Conservation (phyloP, 371 early-diverging fungal genomes). For the Mucor circinelloides region DNA sequence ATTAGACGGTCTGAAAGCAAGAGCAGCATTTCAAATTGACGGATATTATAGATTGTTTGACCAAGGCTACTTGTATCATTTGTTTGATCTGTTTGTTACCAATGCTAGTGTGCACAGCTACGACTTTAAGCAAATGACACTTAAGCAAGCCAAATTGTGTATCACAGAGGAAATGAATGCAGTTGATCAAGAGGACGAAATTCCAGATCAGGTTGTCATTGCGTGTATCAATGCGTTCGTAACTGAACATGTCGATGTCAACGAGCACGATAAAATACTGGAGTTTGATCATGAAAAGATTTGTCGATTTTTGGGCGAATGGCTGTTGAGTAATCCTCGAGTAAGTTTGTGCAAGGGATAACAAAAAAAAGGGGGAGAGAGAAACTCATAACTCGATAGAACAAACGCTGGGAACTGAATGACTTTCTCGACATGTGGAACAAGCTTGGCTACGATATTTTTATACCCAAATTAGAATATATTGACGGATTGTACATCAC, state of each 20-base stretch:
- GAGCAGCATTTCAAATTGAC: conserved; percentile 45
- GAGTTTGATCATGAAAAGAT: conserved; percentile 32
- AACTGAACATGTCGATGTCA: neutral
- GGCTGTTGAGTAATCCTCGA: conserved; percentile 27
- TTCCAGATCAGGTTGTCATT: conserved; percentile 34
- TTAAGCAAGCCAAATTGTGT: conserved; percentile 29
- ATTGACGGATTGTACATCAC: conserved; percentile 29
- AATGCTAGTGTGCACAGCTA: conserved; percentile 29
- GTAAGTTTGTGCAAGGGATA: conserved; percentile 1
- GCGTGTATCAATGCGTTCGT: conserved; percentile 38
- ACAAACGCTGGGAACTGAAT: conserved; percentile 50
- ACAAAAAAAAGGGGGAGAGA: neutral
- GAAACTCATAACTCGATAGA: conserved; percentile 20
- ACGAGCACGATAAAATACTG: neutral
- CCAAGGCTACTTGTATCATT: conserved; percentile 26
- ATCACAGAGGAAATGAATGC: conserved; percentile 25
- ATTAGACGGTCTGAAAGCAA: conserved; percentile 31
- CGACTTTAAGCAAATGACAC: conserved; percentile 23
- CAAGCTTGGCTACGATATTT: conserved; percentile 36
- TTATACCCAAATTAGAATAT: conserved; percentile 32
- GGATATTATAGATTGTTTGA: conserved; percentile 45
- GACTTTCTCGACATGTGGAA: conserved; percentile 55
- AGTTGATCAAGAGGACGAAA: conserved; percentile 17
- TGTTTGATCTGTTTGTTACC: conserved; percentile 42
- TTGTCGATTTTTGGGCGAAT: conserved; percentile 45